Conservation (phyloP, 163 green algal species). For the Scenedesmus sp. region DNA sequence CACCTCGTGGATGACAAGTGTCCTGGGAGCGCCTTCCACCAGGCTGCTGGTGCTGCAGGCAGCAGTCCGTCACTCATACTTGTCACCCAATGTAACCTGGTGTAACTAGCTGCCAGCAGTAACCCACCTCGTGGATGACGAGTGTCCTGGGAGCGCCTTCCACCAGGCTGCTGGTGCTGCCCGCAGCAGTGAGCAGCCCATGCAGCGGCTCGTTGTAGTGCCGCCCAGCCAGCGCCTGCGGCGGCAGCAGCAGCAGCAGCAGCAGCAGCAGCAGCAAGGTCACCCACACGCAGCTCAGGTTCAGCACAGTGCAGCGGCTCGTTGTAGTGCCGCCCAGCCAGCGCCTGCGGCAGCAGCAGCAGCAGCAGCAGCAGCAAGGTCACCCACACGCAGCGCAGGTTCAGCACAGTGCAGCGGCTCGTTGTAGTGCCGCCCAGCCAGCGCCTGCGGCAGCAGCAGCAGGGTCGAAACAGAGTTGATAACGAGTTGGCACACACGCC, state of each 20-base stretch:
- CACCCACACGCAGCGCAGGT: neutral
- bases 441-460: neutral
- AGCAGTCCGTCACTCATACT: neutral
- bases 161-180: slow-evolving; percentile 16
- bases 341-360: neutral
- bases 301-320: no score
- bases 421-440: neutral
- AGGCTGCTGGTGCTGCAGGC: slow-evolving; percentile 18
- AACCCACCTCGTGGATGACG: slow-evolving; percentile 58
- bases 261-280: neutral
- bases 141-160: slow-evolving; percentile 50
- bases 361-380: no score
- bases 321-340: neutral
- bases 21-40: slow-evolving; percentile 33
- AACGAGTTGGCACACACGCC: no score
- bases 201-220: slow-evolving; percentile 41
- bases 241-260: neutral
- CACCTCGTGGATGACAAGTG: slow-evolving; percentile 64
- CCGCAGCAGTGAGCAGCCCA: slow-evolving; percentile 44
- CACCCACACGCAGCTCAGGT: neutral
- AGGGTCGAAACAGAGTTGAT: no score
- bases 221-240: slow-evolving; percentile 60
- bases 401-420: neutral
- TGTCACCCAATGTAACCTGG: no score
- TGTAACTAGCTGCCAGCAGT: no score